These are phyloP conservation scores for Leersia perrieri DNA, from an alignment of 176 grass and related monocot species.

Conservation along the genomic window DNA sequence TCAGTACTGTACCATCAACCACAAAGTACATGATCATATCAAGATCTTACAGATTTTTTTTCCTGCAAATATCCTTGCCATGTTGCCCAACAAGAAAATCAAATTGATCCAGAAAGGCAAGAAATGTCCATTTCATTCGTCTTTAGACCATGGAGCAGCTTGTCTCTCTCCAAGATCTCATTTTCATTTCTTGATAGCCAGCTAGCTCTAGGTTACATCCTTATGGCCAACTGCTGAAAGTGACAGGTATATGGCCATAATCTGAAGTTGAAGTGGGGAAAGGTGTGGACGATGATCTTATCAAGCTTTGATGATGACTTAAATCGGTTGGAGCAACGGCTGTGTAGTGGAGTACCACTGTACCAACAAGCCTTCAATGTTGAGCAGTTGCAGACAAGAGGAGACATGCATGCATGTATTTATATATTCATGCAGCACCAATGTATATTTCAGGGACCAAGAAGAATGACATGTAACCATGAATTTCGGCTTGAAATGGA, in stretches of 20 bases:
- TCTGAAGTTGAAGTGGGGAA: slow-evolving; percentile 28
- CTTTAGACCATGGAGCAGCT: background rate
- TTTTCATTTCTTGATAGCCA: background rate
- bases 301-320: slow-evolving; percentile 27
- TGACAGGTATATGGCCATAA: background rate
- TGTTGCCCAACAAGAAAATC: background rate
- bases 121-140: background rate
- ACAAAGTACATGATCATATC: background rate
- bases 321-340: slow-evolving; percentile 1
- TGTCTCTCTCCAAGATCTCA: background rate
- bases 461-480: background rate
- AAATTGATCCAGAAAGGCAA: background rate
- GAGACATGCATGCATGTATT: background rate
- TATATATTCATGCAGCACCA: background rate
- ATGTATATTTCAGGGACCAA: background rate
- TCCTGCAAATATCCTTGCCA: background rate
- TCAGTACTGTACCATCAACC: background rate
- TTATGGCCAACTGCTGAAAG: background rate
- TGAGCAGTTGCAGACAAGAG: background rate
- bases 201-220: background rate
- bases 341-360: slow-evolving; percentile 9
- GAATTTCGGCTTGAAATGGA: background rate
- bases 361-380: slow-evolving; percentile 6
- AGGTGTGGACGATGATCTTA: slow-evolving; percentile 31
- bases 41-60: background rate